A percentile compares a stretch with the other conserved stretches of the same genome.
Conservation (phyloP, 1,284 basidiomycete genomes). For the Microbotryomycetes sp. region DNA sequence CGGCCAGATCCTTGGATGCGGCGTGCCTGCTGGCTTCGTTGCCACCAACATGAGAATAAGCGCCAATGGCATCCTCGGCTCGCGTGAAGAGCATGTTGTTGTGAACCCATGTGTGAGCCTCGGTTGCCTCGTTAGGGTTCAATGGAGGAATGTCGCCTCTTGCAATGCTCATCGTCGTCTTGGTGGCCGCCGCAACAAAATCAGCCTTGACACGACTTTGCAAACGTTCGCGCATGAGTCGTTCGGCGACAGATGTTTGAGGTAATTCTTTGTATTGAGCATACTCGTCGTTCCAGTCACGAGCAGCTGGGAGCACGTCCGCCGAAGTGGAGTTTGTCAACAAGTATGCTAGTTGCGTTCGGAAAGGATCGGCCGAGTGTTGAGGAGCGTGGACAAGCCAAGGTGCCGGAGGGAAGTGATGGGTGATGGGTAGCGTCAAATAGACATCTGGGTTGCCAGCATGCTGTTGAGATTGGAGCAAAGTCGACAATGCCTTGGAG, state of each 20-base stretch:
- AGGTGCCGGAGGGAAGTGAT: slow-evolving; percentile 50
- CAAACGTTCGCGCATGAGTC: slow-evolving; percentile 52
- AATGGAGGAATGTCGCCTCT: slow-evolving; percentile 36
- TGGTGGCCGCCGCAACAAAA: slow-evolving; percentile 50
- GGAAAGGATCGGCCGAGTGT: slow-evolving; percentile 47
- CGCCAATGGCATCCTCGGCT: slow-evolving; percentile 51
- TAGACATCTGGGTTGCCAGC: slow-evolving; percentile 37
- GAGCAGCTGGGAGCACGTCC: slow-evolving; percentile 50
- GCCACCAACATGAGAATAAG: slow-evolving; percentile 52
- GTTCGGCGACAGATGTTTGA: slow-evolving; percentile 47
- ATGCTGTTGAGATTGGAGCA: slow-evolving; percentile 35
- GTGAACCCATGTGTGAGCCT: slow-evolving; percentile 52
- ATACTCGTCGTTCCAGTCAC: slow-evolving; percentile 58
- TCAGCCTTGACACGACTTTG: slow-evolving; percentile 51
- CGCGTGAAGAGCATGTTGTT: slow-evolving; percentile 56
- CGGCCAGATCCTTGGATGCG: slow-evolving; percentile 53
- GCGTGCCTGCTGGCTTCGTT: slow-evolving; percentile 52
- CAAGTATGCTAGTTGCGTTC: slow-evolving; percentile 53
- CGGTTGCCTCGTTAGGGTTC: slow-evolving; percentile 52
- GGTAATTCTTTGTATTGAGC: slow-evolving; percentile 52
- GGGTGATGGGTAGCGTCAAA: slow-evolving; percentile 48
- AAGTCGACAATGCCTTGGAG: slow-evolving; percentile 40
- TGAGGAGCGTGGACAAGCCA: slow-evolving; percentile 46
- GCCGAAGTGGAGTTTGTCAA: slow-evolving; percentile 42
- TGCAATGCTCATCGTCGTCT: slow-evolving; percentile 49